These are phyloP conservation scores for Ulmus americana DNA, from an alignment of 331 rosid species.

Conservation along the genomic window DNA sequence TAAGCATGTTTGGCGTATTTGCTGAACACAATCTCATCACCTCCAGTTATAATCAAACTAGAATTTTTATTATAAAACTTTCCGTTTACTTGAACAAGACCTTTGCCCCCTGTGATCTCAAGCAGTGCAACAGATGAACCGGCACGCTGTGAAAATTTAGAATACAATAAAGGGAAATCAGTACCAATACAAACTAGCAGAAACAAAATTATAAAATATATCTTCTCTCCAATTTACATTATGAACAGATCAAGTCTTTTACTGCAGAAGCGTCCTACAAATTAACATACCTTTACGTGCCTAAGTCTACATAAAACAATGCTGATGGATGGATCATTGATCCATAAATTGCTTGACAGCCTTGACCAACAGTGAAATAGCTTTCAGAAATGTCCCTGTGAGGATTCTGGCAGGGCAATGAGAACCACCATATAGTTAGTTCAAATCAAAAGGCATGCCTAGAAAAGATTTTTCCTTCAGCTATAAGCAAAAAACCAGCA, in stretches of 20 bases:
- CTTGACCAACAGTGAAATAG: conserved; percentile 74
- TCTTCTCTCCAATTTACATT: neutral
- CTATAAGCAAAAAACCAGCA: neutral
- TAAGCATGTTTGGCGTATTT: conserved; percentile 67
- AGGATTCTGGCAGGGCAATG: conserved; percentile 61
- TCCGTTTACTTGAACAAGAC: conserved; percentile 68
- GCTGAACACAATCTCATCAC: conserved; percentile 81
- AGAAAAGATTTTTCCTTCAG: conserved; percentile 9
- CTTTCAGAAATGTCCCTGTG: conserved; percentile 48
- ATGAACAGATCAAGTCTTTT: conserved; percentile 1
- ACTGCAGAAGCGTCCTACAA: conserved; percentile 19
- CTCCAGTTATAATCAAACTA: conserved; percentile 53
- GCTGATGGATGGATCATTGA: conserved; percentile 63
- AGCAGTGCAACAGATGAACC: conserved; percentile 62
- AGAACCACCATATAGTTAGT: conserved; percentile 28
- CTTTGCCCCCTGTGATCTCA: conserved; percentile 70
- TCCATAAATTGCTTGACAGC: conserved; percentile 62
- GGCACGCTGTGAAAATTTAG: conserved; percentile 47
- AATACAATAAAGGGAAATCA: conserved; percentile 25
- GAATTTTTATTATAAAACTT: conserved; percentile 43
- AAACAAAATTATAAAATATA: conserved; percentile 1
- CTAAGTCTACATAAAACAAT: conserved; percentile 69
- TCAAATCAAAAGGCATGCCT: conserved; percentile 23
- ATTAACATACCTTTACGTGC: conserved; percentile 57
- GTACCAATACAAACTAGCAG: conserved; percentile 4